These are phyloP conservation scores for Schwanniomyces vanrijiae DNA, from an alignment of 805 yeast genomes.

Conservation along the genomic window DNA sequence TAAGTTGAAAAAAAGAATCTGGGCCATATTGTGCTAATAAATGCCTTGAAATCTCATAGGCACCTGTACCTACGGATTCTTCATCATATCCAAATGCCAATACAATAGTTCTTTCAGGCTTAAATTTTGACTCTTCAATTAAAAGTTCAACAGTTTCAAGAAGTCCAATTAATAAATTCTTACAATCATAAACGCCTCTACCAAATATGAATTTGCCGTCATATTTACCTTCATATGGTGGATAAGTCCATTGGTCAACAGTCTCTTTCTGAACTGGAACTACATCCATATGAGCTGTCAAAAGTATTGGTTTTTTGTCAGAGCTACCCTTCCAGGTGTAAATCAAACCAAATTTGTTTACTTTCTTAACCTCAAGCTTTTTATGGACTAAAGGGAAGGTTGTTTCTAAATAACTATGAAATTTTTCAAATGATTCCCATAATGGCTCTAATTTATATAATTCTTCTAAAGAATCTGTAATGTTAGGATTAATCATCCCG, in stretches of 20 bases:
- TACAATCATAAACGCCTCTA: slow-evolving; percentile 39
- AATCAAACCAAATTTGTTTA: slow-evolving; percentile 37
- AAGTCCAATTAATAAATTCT: slow-evolving; percentile 44
- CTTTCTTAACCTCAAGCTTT: slow-evolving; percentile 30
- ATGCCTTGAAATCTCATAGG: slow-evolving; percentile 31
- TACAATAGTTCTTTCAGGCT: slow-evolving; percentile 44
- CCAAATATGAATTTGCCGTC: slow-evolving; percentile 35
- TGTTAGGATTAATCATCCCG: slow-evolving; percentile 27
- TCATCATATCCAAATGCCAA: slow-evolving; percentile 54
- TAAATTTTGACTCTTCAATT: slow-evolving; percentile 28
- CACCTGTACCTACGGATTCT: slow-evolving; percentile 45
- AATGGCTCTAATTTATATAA: slow-evolving; percentile 25
- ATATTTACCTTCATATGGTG: slow-evolving; percentile 36
- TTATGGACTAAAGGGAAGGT: slow-evolving; percentile 34
- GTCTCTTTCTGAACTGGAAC: slow-evolving; percentile 43
- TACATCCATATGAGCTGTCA: slow-evolving; percentile 43
- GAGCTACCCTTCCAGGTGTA: slow-evolving; percentile 38
- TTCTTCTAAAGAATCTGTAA: slow-evolving; percentile 22
- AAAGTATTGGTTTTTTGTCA: slow-evolving; percentile 32
- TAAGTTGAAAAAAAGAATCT: slow-evolving; percentile 42
- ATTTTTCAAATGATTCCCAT: slow-evolving; percentile 22
- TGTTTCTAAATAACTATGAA: slow-evolving; percentile 30
- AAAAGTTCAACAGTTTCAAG: slow-evolving; percentile 37
- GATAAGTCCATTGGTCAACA: slow-evolving; percentile 35
- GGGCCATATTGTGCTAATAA: slow-evolving; percentile 39